phyloP scores from a whole-genome alignment of 2,329 filamentous ascomycete genomes.

The Aspergillus viridinutans region DNA sequence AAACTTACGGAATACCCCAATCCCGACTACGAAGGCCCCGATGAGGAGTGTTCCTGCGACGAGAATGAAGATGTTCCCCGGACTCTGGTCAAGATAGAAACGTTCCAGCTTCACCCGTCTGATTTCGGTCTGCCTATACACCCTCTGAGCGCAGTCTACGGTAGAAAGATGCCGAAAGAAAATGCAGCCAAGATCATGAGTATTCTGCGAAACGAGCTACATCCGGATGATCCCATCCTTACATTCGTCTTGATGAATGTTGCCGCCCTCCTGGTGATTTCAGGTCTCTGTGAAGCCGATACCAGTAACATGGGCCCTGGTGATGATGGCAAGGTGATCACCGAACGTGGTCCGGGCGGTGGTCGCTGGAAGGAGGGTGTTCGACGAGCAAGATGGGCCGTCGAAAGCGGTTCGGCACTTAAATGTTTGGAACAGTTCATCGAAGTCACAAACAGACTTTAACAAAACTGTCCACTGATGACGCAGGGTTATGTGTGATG shows the following conservation, averaged over 20 bases:
- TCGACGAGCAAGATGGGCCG: constrained; percentile 78
- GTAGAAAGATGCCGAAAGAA: constrained; percentile 77
- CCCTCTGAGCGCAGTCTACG: constrained; percentile 71
- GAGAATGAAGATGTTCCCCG: constrained; percentile 34
- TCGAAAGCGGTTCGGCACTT: constrained; percentile 82
- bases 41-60: constrained; percentile 40
- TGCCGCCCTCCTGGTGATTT: constrained; percentile 78
- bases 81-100: constrained; percentile 59
- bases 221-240: constrained; percentile 74
- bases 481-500: not conserved
- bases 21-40: constrained; percentile 36
- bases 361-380: constrained; percentile 94
- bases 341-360: constrained; percentile 77
- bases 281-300: constrained; percentile 82
- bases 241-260: constrained; percentile 95
- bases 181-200: constrained; percentile 80
- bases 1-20: constrained; percentile 57
- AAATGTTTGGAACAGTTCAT: constrained; percentile 80
- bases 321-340: constrained; percentile 75
- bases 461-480: constrained; percentile 12
- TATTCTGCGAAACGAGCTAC: constrained; percentile 69
- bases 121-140: constrained; percentile 82
- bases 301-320: constrained; percentile 72
- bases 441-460: constrained; percentile 64
- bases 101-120: constrained; percentile 72